Percentiles rank a stretch among this genome's conserved stretches.
phyloP scores from a whole-genome alignment of 495 filamentous ascomycete genomes.

The Geoglossum glabrum region DNA sequence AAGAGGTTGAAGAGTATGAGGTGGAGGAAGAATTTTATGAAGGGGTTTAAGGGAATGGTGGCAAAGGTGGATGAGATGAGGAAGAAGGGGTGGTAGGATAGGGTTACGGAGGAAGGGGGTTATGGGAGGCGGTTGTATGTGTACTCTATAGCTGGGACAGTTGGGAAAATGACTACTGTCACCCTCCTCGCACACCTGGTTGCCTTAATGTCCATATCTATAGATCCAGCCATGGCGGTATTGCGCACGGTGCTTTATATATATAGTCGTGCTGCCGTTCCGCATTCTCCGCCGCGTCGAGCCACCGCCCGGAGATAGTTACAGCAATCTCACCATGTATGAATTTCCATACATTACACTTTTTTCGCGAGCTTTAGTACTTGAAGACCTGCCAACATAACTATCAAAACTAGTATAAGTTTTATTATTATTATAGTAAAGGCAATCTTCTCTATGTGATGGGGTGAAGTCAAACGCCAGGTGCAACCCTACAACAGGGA shows the following conservation, averaged over 20 bases:
- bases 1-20: conserved; percentile 48
- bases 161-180: neutral
- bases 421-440: neutral
- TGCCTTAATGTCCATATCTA: neutral
- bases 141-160: neutral
- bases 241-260: too few species aligned
- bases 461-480: neutral
- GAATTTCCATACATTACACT: too few species aligned
- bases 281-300: too few species aligned
- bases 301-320: too few species aligned
- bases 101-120: neutral
- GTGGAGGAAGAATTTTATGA: conserved; percentile 44
- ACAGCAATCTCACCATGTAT: too few species aligned
- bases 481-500: neutral
- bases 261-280: too few species aligned
- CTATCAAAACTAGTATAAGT: too few species aligned
- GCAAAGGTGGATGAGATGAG: conserved; percentile 41
- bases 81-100: conserved; percentile 47
- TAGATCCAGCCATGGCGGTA: neutral
- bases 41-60: conserved; percentile 39
- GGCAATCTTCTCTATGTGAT: neutral
- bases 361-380: too few species aligned
- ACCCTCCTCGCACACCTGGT: neutral
- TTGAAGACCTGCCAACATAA: neutral
- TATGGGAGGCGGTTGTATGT: neutral